Percentiles rank a stretch among this genome's conserved stretches.
Evolutionary conservation across 2,329 filamentous ascomycete species (phyloP).

Genomic region (Cladosporium cucumerinum): DNA sequence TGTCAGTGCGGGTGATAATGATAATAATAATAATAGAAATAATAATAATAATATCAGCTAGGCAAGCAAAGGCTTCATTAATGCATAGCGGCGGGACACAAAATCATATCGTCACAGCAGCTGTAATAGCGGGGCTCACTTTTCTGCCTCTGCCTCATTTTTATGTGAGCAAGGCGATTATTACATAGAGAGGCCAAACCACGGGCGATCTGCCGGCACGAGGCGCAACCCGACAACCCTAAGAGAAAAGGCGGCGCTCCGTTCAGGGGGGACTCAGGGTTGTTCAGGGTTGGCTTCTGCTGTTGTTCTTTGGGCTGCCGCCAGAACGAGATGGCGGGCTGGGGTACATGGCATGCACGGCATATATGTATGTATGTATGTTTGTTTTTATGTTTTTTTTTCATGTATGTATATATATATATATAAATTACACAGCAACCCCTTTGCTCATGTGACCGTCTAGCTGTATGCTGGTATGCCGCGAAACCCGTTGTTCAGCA

Average conservation of each 20-base stretch:
- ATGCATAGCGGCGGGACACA: constrained; percentile 1
- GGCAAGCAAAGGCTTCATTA: background rate
- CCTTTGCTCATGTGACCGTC: background rate
- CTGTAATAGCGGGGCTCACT: background rate
- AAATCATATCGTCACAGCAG: constrained; percentile 3
- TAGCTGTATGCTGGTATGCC: background rate
- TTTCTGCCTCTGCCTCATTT: background rate
- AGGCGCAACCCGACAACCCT: background rate
- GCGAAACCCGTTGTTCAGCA: background rate
- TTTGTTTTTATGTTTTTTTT: too few species aligned
- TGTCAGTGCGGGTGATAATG: background rate
- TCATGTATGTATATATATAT: background rate
- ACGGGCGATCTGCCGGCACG: background rate
- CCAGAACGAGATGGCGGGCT: background rate
- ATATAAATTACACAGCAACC: background rate
- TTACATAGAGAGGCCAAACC: background rate
- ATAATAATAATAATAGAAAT: too few species aligned
- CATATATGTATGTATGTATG: background rate
- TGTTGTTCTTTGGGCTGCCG: background rate
- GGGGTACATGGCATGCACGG: background rate
- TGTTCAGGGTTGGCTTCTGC: background rate
- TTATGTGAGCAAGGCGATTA: background rate
- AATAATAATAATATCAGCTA: background rate
- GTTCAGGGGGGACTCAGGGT: background rate
- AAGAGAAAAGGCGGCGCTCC: background rate